Evolutionary conservation across 2,329 filamentous ascomycete species (phyloP), one percentile per base, ranked within the genome.

Genomic region (Aspergillus intermedius): DNA sequence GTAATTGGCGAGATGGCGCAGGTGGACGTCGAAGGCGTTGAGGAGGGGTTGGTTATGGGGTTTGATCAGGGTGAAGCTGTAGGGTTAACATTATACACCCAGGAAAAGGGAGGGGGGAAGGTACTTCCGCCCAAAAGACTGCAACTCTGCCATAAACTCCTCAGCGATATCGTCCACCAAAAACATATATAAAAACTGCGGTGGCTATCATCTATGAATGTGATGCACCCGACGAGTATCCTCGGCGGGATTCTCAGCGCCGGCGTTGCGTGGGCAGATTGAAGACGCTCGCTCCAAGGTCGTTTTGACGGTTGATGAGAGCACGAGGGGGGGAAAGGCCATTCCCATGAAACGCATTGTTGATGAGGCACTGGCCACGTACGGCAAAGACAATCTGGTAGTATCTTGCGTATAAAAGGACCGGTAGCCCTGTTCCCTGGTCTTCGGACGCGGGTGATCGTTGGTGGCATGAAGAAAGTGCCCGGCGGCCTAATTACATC

Each of bases 311-410:
- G 86, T 88, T 1, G 91, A 96, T 70, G 91, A 96, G 78, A 91
- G 91, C 66, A 93, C 91, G 80, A 88, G 91, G 61, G 91, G 91
- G 61, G 91, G 91, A 69, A 95, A 95, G 78, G 72, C 91, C 63
- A 95, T 95, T 66, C 86, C 87, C 63, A 95, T 89, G 63, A 96
- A 95, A 82, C 93, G 93, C 78, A 95, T 95, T 65, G 91, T 95
- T 56, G 91, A 96, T 66, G 90, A 95, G 63, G 91, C 91, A 39
- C 79, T 95, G 52, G 93, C 90, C 77, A 88, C n/a, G 13, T 37
- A 19, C 3, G 34, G 10, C 25, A 28, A 28, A 9, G 25, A 3
- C 9, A 3, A 28, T 28, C 25, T 28, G 34, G 17, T 19, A 37
- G 34, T 17, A 13, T 17, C 8, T 37, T 15, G 17, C 10, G 5